Base-by-base conservation (phyloP, 805 yeast genomes). In the Tetrapisispora pingtungensis region DNA sequence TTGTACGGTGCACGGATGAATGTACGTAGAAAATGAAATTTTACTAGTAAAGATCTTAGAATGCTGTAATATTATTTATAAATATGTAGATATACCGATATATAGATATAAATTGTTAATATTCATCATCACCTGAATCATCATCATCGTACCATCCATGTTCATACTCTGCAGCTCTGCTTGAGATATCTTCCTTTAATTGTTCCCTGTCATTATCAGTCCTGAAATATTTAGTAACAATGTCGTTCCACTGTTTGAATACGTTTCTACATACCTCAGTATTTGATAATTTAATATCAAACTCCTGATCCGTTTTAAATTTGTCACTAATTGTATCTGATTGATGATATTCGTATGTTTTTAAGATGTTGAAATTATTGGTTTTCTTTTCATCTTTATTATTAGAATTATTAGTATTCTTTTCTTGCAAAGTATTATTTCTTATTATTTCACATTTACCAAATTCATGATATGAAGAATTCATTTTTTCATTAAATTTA, bases 141-240 rank as follows among this genome's bases (percentile, higher is more conserved):
- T 68, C 72, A 51, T 71, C 74, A 40, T 67, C 70, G 41, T 69
- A 67, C 58, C 72, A 77, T 0, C 82, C 83, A 46, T 61, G 59
- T 36, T 73, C 75, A 50, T 77, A 80, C 43, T 69, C 73, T 3
- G 64, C 59, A 0, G 72, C 69, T 35, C 75, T 42, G 3, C 60
- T 57, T 2, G 69, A 72, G 10, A 80, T 49, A 19, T 69, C 69
- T 36, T 79, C 80, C 12, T 72, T 66, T 41, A 77, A 54, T 35
- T 76, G 81, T 35, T 72, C 77, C 47, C 77, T 64, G 32, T 77
- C 82, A 8, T 50, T 46, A 47, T 77, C 82, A 13, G 58, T 62
- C 36, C 58, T 52, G 14, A 67, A 53, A 27, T 50, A 49, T 36
- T 47, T 64, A 2, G 62, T 54, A 0, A 67, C 63, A 40, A 62